phyloP scores from a whole-genome alignment of 106 monocot species.

The Hemerocallis citrina region DNA sequence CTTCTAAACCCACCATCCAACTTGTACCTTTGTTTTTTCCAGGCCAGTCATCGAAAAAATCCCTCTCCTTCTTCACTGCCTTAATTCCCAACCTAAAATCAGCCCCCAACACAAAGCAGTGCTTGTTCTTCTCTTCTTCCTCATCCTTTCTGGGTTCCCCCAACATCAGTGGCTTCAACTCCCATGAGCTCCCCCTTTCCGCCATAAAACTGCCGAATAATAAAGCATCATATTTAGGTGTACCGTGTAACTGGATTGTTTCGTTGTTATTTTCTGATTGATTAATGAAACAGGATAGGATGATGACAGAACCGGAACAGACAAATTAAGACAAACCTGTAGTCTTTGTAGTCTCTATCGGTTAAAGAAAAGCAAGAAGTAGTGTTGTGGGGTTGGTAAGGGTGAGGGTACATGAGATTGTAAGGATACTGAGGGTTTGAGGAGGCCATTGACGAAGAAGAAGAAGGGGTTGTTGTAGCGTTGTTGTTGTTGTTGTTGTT shows the following conservation, averaged over 20 bases:
- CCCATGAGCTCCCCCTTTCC: slow-evolving; percentile 44
- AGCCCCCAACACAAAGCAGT: slow-evolving; percentile 55
- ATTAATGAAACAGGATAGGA: too few species aligned
- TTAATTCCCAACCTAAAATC: slow-evolving; percentile 26
- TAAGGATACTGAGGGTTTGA: slow-evolving; percentile 11
- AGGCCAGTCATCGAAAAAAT: slow-evolving; percentile 70
- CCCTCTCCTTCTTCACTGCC: slow-evolving; percentile 18
- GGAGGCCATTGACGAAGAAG: slow-evolving; percentile 2
- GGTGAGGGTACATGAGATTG: slow-evolving; percentile 26
- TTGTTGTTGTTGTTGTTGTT: not conserved
- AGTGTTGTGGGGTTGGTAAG: slow-evolving; percentile 5
- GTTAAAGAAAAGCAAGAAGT: slow-evolving; percentile 3
- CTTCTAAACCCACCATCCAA: slow-evolving; percentile 44
- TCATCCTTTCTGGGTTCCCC: slow-evolving; percentile 23
- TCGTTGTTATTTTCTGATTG: too few species aligned
- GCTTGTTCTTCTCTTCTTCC: slow-evolving; percentile 20
- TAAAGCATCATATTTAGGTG: too few species aligned
- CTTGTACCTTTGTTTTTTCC: slow-evolving; percentile 24
- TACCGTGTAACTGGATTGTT: too few species aligned
- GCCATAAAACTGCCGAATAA: too few species aligned
- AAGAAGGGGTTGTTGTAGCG: not conserved
- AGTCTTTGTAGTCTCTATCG: slow-evolving; percentile 39
- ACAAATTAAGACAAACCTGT: too few species aligned
- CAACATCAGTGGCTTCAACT: slow-evolving; percentile 46
- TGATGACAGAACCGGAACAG: too few species aligned